These are phyloP conservation scores for Boletus insuetus DNA, from an alignment of 768 basidiomycete species.

Conservation along the genomic window DNA sequence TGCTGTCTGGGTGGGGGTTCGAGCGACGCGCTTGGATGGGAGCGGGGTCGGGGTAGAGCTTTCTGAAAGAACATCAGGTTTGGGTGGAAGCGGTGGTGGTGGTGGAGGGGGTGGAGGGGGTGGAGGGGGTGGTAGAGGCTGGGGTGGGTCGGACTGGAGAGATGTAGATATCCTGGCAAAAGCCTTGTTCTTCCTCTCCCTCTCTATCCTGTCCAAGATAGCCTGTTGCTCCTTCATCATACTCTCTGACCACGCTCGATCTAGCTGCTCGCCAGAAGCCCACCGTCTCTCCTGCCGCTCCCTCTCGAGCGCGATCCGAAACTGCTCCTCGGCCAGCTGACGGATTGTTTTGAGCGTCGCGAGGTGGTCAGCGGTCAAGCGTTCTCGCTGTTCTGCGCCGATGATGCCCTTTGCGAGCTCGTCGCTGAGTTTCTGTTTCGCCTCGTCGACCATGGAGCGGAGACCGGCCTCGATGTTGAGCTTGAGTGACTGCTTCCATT, in stretches of 20 bases:
- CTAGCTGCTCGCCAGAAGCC: slow-evolving; percentile 39
- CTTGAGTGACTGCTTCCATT: slow-evolving; percentile 49
- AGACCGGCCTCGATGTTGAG: slow-evolving; percentile 51
- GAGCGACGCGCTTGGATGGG: slow-evolving; percentile 15
- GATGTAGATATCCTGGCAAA: background rate
- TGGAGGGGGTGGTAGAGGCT: background rate
- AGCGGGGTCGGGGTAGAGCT: background rate
- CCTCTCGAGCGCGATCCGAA: slow-evolving; percentile 39
- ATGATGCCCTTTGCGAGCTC: slow-evolving; percentile 47
- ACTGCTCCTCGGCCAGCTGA: slow-evolving; percentile 46
- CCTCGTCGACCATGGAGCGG: slow-evolving; percentile 49
- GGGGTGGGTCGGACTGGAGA: slow-evolving; percentile 6
- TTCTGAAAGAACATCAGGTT: slow-evolving; percentile 8
- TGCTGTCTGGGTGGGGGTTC: slow-evolving; percentile 17
- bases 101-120: slow-evolving; percentile 3
- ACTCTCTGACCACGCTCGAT: slow-evolving; percentile 33
- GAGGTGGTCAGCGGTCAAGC: slow-evolving; percentile 39
- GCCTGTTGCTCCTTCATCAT: slow-evolving; percentile 39
- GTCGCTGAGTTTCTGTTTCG: slow-evolving; percentile 54
- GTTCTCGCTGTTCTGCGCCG: slow-evolving; percentile 32
- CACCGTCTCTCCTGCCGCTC: slow-evolving; percentile 52
- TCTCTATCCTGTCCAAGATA: slow-evolving; percentile 50
- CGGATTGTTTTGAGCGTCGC: slow-evolving; percentile 44
- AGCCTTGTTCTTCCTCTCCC: slow-evolving; percentile 29
- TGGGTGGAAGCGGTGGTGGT: background rate